A percentile compares a stretch with the other conserved stretches of the same genome.
Conservation (phyloP, 805 yeast species). For the Schwanniomyces polymorphus region DNA sequence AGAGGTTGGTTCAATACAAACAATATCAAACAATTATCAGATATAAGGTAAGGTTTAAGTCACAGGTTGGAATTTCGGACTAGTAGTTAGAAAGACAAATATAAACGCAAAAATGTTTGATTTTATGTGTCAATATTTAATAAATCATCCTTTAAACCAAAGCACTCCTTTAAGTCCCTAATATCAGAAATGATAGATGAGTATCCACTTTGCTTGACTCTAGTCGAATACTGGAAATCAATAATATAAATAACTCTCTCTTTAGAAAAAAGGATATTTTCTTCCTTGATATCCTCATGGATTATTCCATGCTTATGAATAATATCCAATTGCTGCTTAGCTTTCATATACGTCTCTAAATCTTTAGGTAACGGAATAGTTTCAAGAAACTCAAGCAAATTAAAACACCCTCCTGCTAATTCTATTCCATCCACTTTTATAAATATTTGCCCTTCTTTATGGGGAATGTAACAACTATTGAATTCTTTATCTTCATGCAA, state of each 20-base stretch:
- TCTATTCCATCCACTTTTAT: background rate
- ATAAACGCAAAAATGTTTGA: too few relatives aligned
- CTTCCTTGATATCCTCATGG: conserved; percentile 5
- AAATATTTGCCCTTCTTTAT: too few relatives aligned
- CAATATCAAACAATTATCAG: too few relatives aligned
- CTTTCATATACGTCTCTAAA: background rate
- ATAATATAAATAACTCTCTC: background rate
- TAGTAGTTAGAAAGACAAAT: too few relatives aligned
- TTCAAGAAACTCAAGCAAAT: background rate
- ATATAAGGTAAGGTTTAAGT: too few relatives aligned
- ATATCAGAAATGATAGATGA: background rate
- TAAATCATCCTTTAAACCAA: background rate
- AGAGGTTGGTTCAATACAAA: too few relatives aligned
- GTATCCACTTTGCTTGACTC: background rate
- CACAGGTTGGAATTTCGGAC: too few relatives aligned
- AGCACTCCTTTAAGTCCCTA: background rate
- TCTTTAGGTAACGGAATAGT: background rate
- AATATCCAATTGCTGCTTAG: too few relatives aligned
- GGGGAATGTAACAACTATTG: background rate
- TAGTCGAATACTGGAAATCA: background rate
- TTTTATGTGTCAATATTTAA: too few relatives aligned
- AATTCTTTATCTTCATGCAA: conserved; percentile 1
- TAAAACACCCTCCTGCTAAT: background rate
- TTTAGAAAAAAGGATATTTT: conserved; percentile 2
- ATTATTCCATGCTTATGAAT: conserved; percentile 6